Conservation (phyloP, 2,329 filamentous ascomycete genomes). For the Akanthomyces lecanii region DNA sequence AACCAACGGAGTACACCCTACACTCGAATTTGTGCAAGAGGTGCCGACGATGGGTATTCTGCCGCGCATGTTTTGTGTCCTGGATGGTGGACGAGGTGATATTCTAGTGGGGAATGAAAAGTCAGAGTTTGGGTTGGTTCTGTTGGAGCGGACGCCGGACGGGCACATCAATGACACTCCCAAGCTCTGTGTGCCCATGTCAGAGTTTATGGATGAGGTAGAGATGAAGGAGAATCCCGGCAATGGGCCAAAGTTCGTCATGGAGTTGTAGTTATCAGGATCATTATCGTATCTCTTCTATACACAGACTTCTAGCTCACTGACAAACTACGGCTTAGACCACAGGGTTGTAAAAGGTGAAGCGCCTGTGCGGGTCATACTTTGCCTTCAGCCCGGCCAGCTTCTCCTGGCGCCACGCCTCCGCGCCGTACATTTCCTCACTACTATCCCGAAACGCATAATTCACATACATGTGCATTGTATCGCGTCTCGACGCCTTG, state of each 20-base stretch:
- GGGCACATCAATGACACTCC: neutral
- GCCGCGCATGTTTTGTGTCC: slow-evolving; percentile 45
- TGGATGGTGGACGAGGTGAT: slow-evolving; percentile 3
- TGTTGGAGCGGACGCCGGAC: neutral
- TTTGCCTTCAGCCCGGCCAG: slow-evolving; percentile 40
- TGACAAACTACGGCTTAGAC: neutral
- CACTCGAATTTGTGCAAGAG: slow-evolving; percentile 32
- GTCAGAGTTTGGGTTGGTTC: neutral
- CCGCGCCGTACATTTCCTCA: slow-evolving; percentile 39
- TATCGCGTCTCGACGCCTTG: slow-evolving; percentile 28
- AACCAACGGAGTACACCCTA: slow-evolving; percentile 19
- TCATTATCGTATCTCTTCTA: neutral
- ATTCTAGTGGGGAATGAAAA: slow-evolving; percentile 12
- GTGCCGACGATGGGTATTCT: slow-evolving; percentile 33
- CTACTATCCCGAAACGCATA: slow-evolving; percentile 43
- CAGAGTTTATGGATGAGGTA: slow-evolving; percentile 9
- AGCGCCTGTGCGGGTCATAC: slow-evolving; percentile 38
- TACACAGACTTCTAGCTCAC: neutral
- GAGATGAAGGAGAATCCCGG: neutral
- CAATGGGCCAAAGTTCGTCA: slow-evolving; percentile 15
- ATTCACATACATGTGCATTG: slow-evolving; percentile 42
- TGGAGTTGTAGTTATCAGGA: neutral
- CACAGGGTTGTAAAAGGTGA: slow-evolving; percentile 9
- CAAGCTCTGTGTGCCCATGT: slow-evolving; percentile 9
- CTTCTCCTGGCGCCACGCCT: slow-evolving; percentile 41